A percentile compares a stretch with the other conserved stretches of the same genome.
Evolutionary conservation across 2,329 filamentous ascomycete species (phyloP).

Genomic region (Ophiocordyceps robertsii): DNA sequence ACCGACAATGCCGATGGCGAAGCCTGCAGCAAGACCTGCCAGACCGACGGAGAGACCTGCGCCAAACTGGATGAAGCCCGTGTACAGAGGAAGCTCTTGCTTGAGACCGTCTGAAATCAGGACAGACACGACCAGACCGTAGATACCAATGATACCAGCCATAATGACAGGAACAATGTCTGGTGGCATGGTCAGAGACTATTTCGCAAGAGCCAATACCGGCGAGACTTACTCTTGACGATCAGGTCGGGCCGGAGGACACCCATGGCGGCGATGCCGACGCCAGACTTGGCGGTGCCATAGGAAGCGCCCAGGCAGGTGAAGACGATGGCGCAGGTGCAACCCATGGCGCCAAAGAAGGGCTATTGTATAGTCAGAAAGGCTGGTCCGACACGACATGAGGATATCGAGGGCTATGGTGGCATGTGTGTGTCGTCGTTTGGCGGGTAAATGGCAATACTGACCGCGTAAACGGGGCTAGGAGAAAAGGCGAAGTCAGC

Average conservation of each 20-base stretch:
- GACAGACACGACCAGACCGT: constrained; percentile 79
- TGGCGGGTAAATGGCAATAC: constrained; percentile 32
- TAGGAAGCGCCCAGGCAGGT: constrained; percentile 95
- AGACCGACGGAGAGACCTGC: constrained; percentile 73
- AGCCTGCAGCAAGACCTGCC: constrained; percentile 71
- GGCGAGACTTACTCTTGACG: constrained; percentile 74
- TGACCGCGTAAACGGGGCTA: constrained; percentile 98
- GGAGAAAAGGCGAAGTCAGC: constrained; percentile 6
- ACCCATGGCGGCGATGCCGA: constrained; percentile 97
- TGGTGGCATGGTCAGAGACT: constrained; percentile 23
- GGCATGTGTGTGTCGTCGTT: constrained; percentile 14
- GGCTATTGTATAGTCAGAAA: constrained; percentile 36
- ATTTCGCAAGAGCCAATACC: neutral
- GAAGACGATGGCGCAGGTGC: constrained; percentile 93
- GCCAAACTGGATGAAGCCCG: constrained; percentile 75
- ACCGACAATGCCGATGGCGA: constrained; percentile 79
- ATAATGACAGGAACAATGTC: constrained; percentile 99
- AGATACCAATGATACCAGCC: constrained; percentile 99
- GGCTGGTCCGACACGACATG: constrained; percentile 6
- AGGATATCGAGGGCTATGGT: constrained; percentile 7
- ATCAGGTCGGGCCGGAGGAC: constrained; percentile 95
- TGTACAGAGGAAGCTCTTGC: constrained; percentile 62
- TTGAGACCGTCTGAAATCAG: constrained; percentile 69
- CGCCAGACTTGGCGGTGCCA: constrained; percentile 97
- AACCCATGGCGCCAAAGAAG: constrained; percentile 97